Evolutionary conservation across 306 rosid genomes (phyloP).

Genomic region (Vicia sativa): DNA sequence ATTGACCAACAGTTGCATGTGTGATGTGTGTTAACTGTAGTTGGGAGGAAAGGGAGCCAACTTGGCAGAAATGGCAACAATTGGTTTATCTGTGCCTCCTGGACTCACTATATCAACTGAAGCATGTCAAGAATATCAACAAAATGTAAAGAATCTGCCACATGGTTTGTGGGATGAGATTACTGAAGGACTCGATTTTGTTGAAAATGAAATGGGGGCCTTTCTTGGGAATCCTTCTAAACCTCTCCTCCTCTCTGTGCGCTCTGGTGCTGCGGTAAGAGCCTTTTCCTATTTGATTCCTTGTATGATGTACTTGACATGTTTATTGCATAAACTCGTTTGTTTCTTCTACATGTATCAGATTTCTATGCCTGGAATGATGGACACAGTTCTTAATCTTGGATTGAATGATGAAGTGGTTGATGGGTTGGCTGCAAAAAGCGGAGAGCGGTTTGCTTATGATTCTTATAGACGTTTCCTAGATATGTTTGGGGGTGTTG

Average conservation of each 20-base stretch:
- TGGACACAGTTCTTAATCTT: slow-evolving; percentile 99
- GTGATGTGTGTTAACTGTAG: slow-evolving; percentile 43
- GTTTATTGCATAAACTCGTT: slow-evolving; percentile 25
- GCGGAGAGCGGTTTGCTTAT: slow-evolving; percentile 95
- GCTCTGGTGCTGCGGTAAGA: slow-evolving; percentile 96
- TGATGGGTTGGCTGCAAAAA: slow-evolving; percentile 82
- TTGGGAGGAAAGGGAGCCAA: slow-evolving; percentile 99
- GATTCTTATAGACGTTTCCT: slow-evolving; percentile 94
- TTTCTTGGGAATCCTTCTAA: slow-evolving; percentile 81
- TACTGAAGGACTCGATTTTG: slow-evolving; percentile 60
- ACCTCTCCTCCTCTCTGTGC: slow-evolving; percentile 88
- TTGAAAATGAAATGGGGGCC: slow-evolving; percentile 77
- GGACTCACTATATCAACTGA: slow-evolving; percentile 98
- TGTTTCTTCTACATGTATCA: slow-evolving; percentile 36
- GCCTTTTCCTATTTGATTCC: neutral
- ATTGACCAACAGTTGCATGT: slow-evolving; percentile 27
- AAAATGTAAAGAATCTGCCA: slow-evolving; percentile 62
- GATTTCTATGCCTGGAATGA: slow-evolving; percentile 99
- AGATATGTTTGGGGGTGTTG: slow-evolving; percentile 97
- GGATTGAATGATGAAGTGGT: slow-evolving; percentile 92
- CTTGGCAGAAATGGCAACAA: slow-evolving; percentile 96
- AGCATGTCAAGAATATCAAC: slow-evolving; percentile 94
- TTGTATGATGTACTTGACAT: slow-evolving; percentile 1
- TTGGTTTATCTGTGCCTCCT: slow-evolving; percentile 88
- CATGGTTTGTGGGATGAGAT: slow-evolving; percentile 84